Evolutionary conservation across 208 protist genomes (phyloP), one percentile per base, ranked within the genome.

Genomic region (Wallacemonas sp.): DNA sequence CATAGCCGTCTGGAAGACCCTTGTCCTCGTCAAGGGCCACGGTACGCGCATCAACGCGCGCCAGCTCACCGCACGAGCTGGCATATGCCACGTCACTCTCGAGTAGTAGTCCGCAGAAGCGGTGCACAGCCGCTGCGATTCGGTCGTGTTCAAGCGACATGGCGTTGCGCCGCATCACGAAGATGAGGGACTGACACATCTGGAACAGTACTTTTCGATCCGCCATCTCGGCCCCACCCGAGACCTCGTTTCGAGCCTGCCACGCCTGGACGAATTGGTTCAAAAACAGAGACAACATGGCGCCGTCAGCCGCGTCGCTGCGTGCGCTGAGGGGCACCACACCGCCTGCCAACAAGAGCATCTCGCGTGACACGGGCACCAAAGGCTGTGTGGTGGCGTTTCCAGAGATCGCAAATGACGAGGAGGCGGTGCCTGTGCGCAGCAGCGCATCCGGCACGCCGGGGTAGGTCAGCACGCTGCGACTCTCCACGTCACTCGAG

Each of bases 311-410:
- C 53, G 70, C 78, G 2, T 79, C 79, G 21, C 63, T 39, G 9
- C 85, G 85, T 44, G 89, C 72, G 53, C 87, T 96, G n/a, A 93
- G 72, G 0, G 90, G 90, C 19, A 96, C 80, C 1, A 91, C 79
- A 11, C 90, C 90, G 26, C 84, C 87, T 4, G 85, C 91, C 64
- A 96, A 24, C 30, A 96, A 65, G 5, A 96, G 68, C 44, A 75
- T 93, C 42, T 92, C 90, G 0, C 89, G 80, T 15, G 89, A 87
- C 3, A 72, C 44, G 21, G 61, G 61, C 17, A 87, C 28, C 0
- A 73, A n/a, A n/a, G n/a, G n/a, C n/a, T n/a, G 62, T 53, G 68
- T 49, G 9, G 34, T 21, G 27, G 38, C n/a, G 19, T 27, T 55
- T 49, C 31, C 36, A 41, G 46, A 30, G 24, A 17, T 26, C 46